These are phyloP conservation scores for Venturia effusa DNA, from an alignment of 2,329 filamentous ascomycete genomes.

Conservation along the genomic window DNA sequence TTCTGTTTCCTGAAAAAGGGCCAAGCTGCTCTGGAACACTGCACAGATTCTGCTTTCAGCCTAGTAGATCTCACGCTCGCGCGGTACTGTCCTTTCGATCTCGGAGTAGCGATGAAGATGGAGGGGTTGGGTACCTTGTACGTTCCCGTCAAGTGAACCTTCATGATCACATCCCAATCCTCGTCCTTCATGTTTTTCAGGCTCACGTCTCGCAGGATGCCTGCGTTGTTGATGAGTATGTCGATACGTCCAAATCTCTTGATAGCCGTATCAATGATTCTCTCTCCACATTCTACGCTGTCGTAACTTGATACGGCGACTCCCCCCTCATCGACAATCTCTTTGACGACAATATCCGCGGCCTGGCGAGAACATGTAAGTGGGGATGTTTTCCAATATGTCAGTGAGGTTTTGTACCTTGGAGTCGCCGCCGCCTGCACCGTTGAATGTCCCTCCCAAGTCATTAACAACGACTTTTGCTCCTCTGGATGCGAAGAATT, in stretches of 20 bases:
- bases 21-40: slow-evolving; percentile 86
- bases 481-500: slow-evolving; percentile 83
- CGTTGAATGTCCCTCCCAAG: slow-evolving; percentile 83
- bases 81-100: slow-evolving; percentile 37
- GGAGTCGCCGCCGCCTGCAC: slow-evolving; percentile 24
- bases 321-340: slow-evolving; percentile 78
- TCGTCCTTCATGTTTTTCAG: slow-evolving; percentile 98
- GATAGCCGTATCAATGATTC: slow-evolving; percentile 84
- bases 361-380: slow-evolving; percentile 39
- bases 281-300: slow-evolving; percentile 82
- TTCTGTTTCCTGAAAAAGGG: slow-evolving; percentile 97
- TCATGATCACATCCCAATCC: slow-evolving; percentile 93
- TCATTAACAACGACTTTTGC: slow-evolving; percentile 96
- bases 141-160: slow-evolving; percentile 81
- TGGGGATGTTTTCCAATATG: background rate
- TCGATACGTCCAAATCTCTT: slow-evolving; percentile 78
- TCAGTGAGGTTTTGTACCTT: background rate
- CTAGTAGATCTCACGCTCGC: slow-evolving; percentile 77
- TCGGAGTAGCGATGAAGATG: too few species aligned
- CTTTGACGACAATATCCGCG: slow-evolving; percentile 70
- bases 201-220: slow-evolving; percentile 86
- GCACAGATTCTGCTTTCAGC: slow-evolving; percentile 4
- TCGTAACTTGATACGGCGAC: slow-evolving; percentile 98
- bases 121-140: slow-evolving; percentile 57
- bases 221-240: slow-evolving; percentile 94